These are phyloP conservation scores for Kodamaea hsintzibuensis DNA, from an alignment of 805 yeast species.

Conservation along the genomic window DNA sequence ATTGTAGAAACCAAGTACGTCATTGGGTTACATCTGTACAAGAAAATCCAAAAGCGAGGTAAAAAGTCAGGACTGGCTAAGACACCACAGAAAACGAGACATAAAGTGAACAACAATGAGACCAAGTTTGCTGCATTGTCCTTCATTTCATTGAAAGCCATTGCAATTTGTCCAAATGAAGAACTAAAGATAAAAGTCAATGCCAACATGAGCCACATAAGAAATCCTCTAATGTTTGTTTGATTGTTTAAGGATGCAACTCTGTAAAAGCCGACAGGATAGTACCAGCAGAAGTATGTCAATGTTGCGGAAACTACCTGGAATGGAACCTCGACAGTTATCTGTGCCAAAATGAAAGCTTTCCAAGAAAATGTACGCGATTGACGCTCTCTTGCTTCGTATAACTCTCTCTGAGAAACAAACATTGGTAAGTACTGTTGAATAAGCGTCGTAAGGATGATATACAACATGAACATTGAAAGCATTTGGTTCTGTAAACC, in stretches of 20 bases:
- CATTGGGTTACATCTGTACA: constrained; percentile 30
- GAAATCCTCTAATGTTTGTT: constrained; percentile 33
- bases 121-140: constrained; percentile 29
- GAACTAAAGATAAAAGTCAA: constrained; percentile 21
- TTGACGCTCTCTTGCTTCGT: constrained; percentile 75
- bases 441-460: constrained; percentile 54
- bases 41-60: constrained; percentile 31
- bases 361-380: constrained; percentile 69
- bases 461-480: constrained; percentile 66
- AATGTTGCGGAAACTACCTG: constrained; percentile 50
- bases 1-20: constrained; percentile 22
- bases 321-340: constrained; percentile 68
- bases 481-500: constrained; percentile 65
- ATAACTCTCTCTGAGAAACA: constrained; percentile 60
- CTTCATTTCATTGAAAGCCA: constrained; percentile 22
- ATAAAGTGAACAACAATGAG: constrained; percentile 24
- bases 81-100: constrained; percentile 32
- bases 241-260: constrained; percentile 21
- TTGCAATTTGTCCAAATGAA: constrained; percentile 24
- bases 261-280: constrained; percentile 25
- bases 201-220: constrained; percentile 33
- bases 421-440: constrained; percentile 62
- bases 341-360: constrained; percentile 62
- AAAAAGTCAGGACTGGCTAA: constrained; percentile 17
- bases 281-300: constrained; percentile 20